A percentile compares a stretch with the other conserved stretches of the same genome.
phyloP scores from a whole-genome alignment of 2,329 filamentous ascomycete genomes.

The Aspergillus tanneri region DNA sequence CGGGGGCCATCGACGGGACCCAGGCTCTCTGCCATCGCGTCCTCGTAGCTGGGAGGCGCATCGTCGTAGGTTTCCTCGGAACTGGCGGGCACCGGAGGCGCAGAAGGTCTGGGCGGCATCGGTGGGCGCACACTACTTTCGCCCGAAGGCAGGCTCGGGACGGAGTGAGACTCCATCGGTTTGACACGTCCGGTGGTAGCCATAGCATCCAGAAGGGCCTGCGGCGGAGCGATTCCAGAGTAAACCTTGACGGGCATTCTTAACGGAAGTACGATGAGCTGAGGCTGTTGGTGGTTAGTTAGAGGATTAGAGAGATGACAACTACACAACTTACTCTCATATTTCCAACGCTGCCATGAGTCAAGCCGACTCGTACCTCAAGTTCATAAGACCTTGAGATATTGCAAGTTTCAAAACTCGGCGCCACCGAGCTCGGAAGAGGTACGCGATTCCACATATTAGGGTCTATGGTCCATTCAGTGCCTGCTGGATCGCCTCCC shows the following conservation, averaged over 20 bases:
- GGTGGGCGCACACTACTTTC: conserved; percentile 33
- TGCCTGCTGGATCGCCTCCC: conserved; percentile 57
- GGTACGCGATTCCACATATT: conserved; percentile 69
- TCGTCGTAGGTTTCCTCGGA: conserved; percentile 55
- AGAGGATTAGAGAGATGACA: neutral
- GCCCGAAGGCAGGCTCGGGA: conserved; percentile 25
- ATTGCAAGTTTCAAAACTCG: conserved; percentile 87
- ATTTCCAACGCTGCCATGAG: conserved; percentile 63
- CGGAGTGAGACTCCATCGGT: conserved; percentile 19
- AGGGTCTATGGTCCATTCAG: conserved; percentile 68
- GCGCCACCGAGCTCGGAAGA: conserved; percentile 82
- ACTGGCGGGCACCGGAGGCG: conserved; percentile 24
- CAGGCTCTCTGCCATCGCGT: conserved; percentile 78
- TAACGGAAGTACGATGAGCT: conserved; percentile 75
- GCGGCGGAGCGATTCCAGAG: conserved; percentile 81
- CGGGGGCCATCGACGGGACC: conserved; percentile 71
- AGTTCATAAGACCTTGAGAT: conserved; percentile 78
- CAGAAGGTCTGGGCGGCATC: conserved; percentile 42
- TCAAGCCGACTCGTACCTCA: conserved; percentile 75
- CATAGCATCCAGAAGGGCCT: conserved; percentile 69
- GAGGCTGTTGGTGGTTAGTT: conserved; percentile 51
- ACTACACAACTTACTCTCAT: conserved; percentile 45
- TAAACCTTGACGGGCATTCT: conserved; percentile 77
- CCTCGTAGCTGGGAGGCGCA: conserved; percentile 92
- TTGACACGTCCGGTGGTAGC: conserved; percentile 32